Evolutionary conservation across 805 yeast species (phyloP), one percentile per base, ranked within the genome.

Genomic region (Wickerhamomyces ciferrii): DNA sequence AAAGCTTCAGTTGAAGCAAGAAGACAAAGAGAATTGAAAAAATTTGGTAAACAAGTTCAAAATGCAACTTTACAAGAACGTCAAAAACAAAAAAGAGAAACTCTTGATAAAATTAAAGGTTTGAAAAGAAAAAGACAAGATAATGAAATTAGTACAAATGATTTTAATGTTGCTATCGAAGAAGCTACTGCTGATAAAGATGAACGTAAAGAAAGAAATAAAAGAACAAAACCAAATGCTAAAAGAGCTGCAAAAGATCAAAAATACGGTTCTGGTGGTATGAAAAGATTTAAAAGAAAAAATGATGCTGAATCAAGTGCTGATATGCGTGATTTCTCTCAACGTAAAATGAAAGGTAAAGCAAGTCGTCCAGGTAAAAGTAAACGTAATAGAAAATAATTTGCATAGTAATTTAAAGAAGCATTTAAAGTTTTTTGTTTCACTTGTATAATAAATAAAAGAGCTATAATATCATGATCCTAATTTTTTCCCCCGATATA

Each of bases 41-140:
- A 92, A 74, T 92, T 89, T 58, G 98, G 98, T 69, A 92, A 92
- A 71, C 96, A 92, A 73, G 97, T 91, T 29, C 97, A 91, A 74
- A 80, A 87, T 59, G 96, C 88, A 53, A 90, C 96, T 39, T 75
- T 91, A 61, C 97, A 91, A 71, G 88, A 87, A 59, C 85, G 98
- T 71, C 95, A 88, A 64, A 84, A 87, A 72, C 94, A 90, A 59
- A 92, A 92, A 84, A 81, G 79, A 62, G 96, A 89, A 21, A 83
- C 96, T 19, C 69, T 92, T 55, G 96, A 91, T 21, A 87, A 85
- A 72, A 88, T 92, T 67, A 91, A 90, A 68, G 76, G 87, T n/a
- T 77, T 94, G 61, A 89, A 88, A 77, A 83, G 86, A 64, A 91
- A 89, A 80, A 82, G 96, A 71, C 82, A 82, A 59, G 77, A 80